Evolutionary conservation across 176 grass and related monocot genomes (phyloP), one percentile per base, ranked within the genome.

Genomic region (Eremochloa ophiuroides): DNA sequence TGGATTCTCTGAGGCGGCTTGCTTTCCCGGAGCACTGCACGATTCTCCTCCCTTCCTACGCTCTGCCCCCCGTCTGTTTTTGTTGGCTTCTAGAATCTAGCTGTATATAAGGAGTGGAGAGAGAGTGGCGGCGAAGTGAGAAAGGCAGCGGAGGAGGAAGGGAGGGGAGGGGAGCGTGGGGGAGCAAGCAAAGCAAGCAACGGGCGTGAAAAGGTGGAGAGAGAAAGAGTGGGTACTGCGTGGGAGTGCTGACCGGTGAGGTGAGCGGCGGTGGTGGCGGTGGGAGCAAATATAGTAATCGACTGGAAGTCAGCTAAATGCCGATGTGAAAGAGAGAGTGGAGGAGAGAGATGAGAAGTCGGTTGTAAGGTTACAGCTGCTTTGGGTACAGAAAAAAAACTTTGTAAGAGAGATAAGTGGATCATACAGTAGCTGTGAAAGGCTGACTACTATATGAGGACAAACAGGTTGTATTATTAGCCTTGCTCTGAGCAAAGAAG

Each of bases 61-160:
- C 53, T 40, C 43, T 58, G 33, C 23, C 66, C 26, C 37, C 42
- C 66, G 25, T 29, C 80, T 83, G 87, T 25, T 89, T 89, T 85
- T 85, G 87, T 53, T 89, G 87, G 82, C 70, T 85, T 81, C 87
- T 71, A 89, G 76, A 89, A 81, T 81, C 87, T 75, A 76, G 75
- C 34, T 35, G 34, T 38, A 7, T 89, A 62, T 63, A 33, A 80
- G 40, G 25, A 28, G 62, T 30, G 41, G 31, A 14, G 76, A 28
- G 37, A 48, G 80, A 9, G 42, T 53, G 63, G 80, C 51, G 64
- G 53, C 72, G 50, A 81, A 29, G 78, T 22, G 28, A 66, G 47
- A 18, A 40, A 51, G 28, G 12, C 66, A 42, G 22, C 5, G 37
- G 14, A 22, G 10, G 23, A 59, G 38, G 5, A 1, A 28, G 10